Evolutionary conservation across 2,329 filamentous ascomycete genomes (phyloP), one percentile per base, ranked within the genome.

Genomic region (Tolypocladium tundrense): DNA sequence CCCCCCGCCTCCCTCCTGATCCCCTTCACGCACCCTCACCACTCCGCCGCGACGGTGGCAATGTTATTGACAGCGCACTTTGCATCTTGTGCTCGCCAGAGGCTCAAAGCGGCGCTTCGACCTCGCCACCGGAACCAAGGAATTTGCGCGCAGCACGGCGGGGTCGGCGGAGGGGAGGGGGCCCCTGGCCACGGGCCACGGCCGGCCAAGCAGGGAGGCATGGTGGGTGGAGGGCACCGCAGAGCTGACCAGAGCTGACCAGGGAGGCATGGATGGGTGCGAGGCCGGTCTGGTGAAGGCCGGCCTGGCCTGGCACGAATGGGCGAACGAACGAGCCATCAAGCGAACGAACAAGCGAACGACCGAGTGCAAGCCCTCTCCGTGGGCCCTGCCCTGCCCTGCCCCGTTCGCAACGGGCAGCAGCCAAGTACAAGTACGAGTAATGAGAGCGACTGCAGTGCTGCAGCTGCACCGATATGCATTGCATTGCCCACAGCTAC

Each of bases 81-180:
- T 8, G 27, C 37, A 31, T 50, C 37, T 48, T 50, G 54, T 50
- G 43, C 45, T 50, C 54, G n/a, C 31, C 45, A 35, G 42, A 40
- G n/a, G 21, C n/a, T 48, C 31, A 24, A 51, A 14, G 54, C 54
- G 54, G 54, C 54, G 54, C 53, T 21, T 51, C 42, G n/a, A 21
- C n/a, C 53, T 58, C 57, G 55, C 57, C 55, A 58, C 56, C 35
- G 41, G 55, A 57, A 53, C 54, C 59, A 62, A 59, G 57, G 24
- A 57, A 53, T 59, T 60, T 59, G 56, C 59, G 57, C 48, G 39
- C 51, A 59, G 48, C 55, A 40, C 53, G 35, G 53, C 57, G 55
- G 55, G 55, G 51, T 48, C 51, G 35, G 53, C 19, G 42, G 48
- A 54, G 21, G 54, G 51, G 53, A 35, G 43, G 50, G 14, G 56